Evolutionary conservation across 2,329 filamentous ascomycete species (phyloP).

Genomic region (Pleomassaria siparia): DNA sequence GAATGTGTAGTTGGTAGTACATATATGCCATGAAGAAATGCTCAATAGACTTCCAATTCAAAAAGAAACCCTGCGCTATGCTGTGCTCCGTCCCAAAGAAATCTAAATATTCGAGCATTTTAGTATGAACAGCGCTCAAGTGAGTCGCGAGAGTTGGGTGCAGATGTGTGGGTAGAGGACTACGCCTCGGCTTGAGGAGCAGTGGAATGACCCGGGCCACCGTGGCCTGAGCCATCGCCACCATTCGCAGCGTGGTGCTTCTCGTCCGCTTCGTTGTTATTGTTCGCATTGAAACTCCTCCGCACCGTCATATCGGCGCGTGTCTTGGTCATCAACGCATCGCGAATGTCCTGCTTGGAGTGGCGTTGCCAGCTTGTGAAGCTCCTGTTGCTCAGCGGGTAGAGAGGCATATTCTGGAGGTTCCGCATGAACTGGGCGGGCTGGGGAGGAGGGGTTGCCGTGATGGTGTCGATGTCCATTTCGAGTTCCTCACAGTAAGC

Average conservation of each 20-base stretch:
- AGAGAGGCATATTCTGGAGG: constrained; percentile 57
- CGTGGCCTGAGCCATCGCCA: too few species aligned
- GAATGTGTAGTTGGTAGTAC: not conserved
- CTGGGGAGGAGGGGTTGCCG: constrained; percentile 57
- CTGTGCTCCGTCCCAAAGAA: not conserved
- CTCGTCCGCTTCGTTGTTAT: constrained; percentile 1
- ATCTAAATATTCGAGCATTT: not conserved
- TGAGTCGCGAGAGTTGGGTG: not conserved
- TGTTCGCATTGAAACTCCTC: constrained; percentile 9
- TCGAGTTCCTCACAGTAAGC: constrained; percentile 74
- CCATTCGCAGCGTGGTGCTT: constrained; percentile 2
- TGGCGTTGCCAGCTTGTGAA: constrained; percentile 41
- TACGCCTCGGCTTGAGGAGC: not conserved
- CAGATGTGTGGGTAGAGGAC: not conserved
- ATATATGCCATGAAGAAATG: not conserved
- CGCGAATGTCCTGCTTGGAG: constrained; percentile 46
- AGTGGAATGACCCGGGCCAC: not conserved
- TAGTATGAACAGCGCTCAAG: not conserved
- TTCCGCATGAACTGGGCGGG: constrained; percentile 55
- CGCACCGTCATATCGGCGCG: constrained; percentile 36
- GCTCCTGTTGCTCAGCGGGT: constrained; percentile 53
- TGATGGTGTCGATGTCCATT: constrained; percentile 73
- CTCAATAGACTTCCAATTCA: too few species aligned
- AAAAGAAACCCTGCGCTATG: not conserved
- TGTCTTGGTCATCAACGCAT: constrained; percentile 47